phyloP scores from a whole-genome alignment of 108 stramenopile species.

The Pseudonitzschia multiseries region DNA sequence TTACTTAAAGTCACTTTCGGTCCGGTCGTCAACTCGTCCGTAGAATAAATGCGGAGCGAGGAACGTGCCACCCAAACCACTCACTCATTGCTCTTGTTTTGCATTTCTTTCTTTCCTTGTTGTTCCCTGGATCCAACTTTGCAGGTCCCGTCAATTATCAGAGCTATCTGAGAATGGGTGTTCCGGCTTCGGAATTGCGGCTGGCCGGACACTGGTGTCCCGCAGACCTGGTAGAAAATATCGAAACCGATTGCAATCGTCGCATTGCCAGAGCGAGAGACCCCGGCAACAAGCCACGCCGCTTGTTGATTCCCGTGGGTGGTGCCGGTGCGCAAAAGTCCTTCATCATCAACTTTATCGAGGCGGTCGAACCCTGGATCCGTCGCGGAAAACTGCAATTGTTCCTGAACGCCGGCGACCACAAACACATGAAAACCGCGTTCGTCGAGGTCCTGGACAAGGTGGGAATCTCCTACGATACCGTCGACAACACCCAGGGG shows the following conservation, averaged over 20 bases:
- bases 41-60: no score
- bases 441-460: constrained; percentile 70
- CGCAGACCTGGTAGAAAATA: constrained; percentile 73
- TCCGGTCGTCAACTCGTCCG: no score
- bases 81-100: background rate
- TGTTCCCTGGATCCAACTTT: background rate
- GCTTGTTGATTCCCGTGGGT: constrained; percentile 87
- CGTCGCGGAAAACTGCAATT: constrained; percentile 73
- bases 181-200: constrained; percentile 48
- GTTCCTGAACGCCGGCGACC: constrained; percentile 92
- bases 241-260: constrained; percentile 63
- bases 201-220: constrained; percentile 89
- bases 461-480: constrained; percentile 63
- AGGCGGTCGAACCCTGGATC: constrained; percentile 53
- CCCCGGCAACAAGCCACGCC: constrained; percentile 49
- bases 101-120: no score
- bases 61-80: background rate
- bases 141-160: constrained; percentile 89
- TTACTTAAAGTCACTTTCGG: no score
- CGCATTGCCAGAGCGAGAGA: constrained; percentile 54
- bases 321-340: constrained; percentile 91
- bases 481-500: constrained; percentile 58
- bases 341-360: constrained; percentile 76
- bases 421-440: constrained; percentile 80
- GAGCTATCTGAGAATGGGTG: constrained; percentile 79